phyloP scores from a whole-genome alignment of 1,139 yeast genomes.

The Lipomyces yarrowii region DNA sequence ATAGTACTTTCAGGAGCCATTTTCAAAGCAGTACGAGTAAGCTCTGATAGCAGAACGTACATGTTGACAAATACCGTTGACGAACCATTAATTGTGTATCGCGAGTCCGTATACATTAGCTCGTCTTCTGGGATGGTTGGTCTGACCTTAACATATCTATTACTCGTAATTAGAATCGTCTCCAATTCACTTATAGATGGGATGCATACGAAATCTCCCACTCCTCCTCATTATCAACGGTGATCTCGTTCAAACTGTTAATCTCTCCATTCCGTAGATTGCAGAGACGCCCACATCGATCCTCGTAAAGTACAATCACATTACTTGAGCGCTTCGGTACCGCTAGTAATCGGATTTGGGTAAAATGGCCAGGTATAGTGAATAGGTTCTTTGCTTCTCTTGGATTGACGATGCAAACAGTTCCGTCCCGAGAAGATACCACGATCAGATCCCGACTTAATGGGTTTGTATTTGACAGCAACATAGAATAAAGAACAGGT shows the following conservation, averaged over 20 bases:
- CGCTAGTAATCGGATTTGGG: conserved; percentile 20
- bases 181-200: background rate
- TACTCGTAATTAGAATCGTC: background rate
- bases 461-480: conserved; percentile 6
- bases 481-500: conserved; percentile 24
- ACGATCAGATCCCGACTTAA: conserved; percentile 18
- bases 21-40: conserved; percentile 3
- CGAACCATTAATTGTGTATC: conserved; percentile 27
- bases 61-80: conserved; percentile 28
- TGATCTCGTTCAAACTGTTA: conserved; percentile 22
- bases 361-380: conserved; percentile 30
- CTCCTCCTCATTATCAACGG: conserved; percentile 25
- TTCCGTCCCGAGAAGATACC: conserved; percentile 28
- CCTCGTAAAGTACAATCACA: conserved; percentile 26
- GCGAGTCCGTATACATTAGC: conserved; percentile 24
- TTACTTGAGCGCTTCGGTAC: conserved; percentile 24
- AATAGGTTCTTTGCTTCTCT: conserved; percentile 13
- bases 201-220: conserved; percentile 24
- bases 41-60: conserved; percentile 9
- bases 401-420: conserved; percentile 24
- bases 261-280: conserved; percentile 26
- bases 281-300: conserved; percentile 18
- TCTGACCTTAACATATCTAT: conserved; percentile 21
- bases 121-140: conserved; percentile 27
- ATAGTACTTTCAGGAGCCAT: background rate